Evolutionary conservation across 306 rosid genomes (phyloP), one percentile per base, ranked within the genome.

Genomic region (Spatholobus suberectus): DNA sequence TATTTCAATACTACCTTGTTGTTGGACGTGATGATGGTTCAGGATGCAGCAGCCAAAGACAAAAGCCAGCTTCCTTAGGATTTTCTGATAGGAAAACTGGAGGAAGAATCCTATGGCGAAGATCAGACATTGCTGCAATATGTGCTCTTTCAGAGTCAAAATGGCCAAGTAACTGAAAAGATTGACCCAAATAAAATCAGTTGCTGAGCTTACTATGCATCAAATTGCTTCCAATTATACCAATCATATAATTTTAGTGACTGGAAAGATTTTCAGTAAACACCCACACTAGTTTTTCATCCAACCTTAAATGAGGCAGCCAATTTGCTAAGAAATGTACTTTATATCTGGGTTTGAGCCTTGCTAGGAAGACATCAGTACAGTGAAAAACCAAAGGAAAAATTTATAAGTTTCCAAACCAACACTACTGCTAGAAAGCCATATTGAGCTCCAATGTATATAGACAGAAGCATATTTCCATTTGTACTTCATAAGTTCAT

Each of bases 41-140:
- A 32, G 98, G 98, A 93, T 95, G 97, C 77, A 95, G 84, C 58
- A 95, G 87, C 97, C 95, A 93, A 83, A 91, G 95, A 90, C 97
- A 91, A 82, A 89, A 93, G 77, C 97, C 98, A 89, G 97, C 94
- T 91, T 95, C 98, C 90, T 82, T 91, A 18, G 90, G 84, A 83
- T 92, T 90, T 81, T 91, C 98, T 38, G 95, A 88, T 54, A 95
- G 81, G 89, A 95, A 93, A 78, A 41, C 82, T 51, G 98, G 90
- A 72, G 98, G 98, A 84, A 95, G 97, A 89, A 93, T 93, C 90
- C 97, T 90, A 47, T 88, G 83, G 24, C 81, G 91, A 83, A 95
- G 90, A 83, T 90, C 94, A 71, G 91, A 90, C 98, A 95, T 90
- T 52, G 97, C 94, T 20, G 89, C 81, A 75, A 79, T 82, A 80